These are phyloP conservation scores for Coniochaeta sp. DNA, from an alignment of 2,329 filamentous ascomycete genomes.

Conservation along the genomic window DNA sequence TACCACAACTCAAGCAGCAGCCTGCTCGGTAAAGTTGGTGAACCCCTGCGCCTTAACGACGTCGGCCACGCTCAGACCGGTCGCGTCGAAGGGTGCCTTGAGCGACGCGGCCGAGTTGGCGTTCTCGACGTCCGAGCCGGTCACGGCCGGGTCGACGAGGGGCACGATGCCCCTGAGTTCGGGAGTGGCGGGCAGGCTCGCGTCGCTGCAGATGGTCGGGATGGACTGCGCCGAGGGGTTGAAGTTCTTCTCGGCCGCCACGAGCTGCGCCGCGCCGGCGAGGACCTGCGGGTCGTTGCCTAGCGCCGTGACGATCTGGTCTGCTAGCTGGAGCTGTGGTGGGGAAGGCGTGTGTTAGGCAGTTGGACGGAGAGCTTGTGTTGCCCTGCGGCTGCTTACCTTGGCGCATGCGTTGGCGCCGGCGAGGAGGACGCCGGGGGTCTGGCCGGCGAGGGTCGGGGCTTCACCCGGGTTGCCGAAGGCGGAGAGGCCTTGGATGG, in stretches of 20 bases:
- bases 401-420: conserved; percentile 61
- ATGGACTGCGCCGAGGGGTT: conserved; percentile 56
- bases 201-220: conserved; percentile 57
- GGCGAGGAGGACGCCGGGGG: conserved; percentile 55
- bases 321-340: conserved; percentile 50
- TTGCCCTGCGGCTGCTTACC: conserved; percentile 16
- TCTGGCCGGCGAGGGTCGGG: conserved; percentile 54
- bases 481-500: conserved; percentile 43
- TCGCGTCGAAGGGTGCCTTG: conserved; percentile 46
- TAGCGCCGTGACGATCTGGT: conserved; percentile 54
- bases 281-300: conserved; percentile 54
- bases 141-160: conserved; percentile 58
- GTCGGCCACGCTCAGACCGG: conserved; percentile 59
- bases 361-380: conserved; percentile 12
- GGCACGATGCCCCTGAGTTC: conserved; percentile 60
- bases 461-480: conserved; percentile 54
- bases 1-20: neutral
- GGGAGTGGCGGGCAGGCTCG: conserved; percentile 51
- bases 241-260: conserved; percentile 66
- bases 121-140: conserved; percentile 49
- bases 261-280: conserved; percentile 53
- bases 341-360: neutral
- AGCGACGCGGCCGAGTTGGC: conserved; percentile 48
- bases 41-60: conserved; percentile 56
- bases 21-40: conserved; percentile 44